These are phyloP conservation scores for Diaporthe vexans DNA, from an alignment of 2,329 filamentous ascomycete species.

Conservation along the genomic window DNA sequence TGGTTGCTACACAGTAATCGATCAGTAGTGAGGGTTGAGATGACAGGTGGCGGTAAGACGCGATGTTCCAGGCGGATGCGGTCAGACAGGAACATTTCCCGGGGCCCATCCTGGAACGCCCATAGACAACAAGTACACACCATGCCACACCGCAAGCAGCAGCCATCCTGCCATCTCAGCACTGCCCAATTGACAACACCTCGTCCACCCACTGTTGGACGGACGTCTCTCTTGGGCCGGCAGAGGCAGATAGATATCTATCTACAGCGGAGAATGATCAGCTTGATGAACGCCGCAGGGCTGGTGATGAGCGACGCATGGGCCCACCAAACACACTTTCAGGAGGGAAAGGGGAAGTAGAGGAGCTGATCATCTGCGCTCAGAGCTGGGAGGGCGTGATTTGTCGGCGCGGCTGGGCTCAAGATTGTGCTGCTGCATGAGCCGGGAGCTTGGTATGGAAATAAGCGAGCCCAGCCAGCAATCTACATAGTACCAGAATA, in stretches of 20 bases:
- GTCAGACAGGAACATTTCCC: constrained; percentile 4
- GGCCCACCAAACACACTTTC: constrained; percentile 24
- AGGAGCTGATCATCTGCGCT: constrained; percentile 18
- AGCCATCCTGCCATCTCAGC: neutral
- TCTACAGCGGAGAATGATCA: constrained; percentile 12
- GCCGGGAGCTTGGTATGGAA: constrained; percentile 16
- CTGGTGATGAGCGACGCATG: constrained; percentile 15
- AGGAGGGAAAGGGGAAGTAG: constrained; percentile 4
- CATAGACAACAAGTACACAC: too few species aligned
- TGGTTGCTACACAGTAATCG: neutral
- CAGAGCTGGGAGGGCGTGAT: constrained; percentile 3
- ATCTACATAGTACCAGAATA: neutral
- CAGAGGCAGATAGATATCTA: neutral
- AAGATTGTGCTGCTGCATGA: constrained; percentile 19
- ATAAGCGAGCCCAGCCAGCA: constrained; percentile 19
- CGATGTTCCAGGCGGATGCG: constrained; percentile 7
- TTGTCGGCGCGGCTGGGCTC: constrained; percentile 5
- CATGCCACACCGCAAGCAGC: neutral
- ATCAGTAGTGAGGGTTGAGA: neutral
- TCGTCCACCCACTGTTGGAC: neutral
- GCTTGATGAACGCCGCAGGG: constrained; percentile 21
- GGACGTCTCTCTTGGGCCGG: constrained; percentile 1
- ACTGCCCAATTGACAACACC: neutral
- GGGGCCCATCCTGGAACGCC: neutral
- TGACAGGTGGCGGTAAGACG: constrained; percentile 31